Evolutionary conservation across 345 rosid species (phyloP).

Genomic region (Rhodamnia argentea): DNA sequence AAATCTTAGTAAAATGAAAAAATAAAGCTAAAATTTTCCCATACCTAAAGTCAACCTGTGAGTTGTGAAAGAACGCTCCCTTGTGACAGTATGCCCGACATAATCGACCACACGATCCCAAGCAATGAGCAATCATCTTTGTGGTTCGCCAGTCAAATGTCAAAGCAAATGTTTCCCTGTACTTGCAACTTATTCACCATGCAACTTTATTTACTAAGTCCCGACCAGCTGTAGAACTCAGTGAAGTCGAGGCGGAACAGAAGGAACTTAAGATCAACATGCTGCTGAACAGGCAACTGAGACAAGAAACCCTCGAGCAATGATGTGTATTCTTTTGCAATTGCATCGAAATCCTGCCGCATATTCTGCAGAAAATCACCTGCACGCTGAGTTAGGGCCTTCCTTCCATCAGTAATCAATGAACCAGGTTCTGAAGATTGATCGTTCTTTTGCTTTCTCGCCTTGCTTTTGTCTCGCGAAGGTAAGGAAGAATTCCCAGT

Average conservation of each 20-base stretch:
- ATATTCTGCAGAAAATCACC: constrained; percentile 79
- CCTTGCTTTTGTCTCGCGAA: constrained; percentile 36
- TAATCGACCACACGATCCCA: background rate
- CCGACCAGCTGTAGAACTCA: constrained; percentile 70
- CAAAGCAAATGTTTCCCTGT: background rate
- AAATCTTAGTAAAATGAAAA: background rate
- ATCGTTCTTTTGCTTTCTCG: constrained; percentile 18
- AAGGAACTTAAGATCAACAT: constrained; percentile 86
- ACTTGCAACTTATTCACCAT: background rate
- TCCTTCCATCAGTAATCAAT: constrained; percentile 75
- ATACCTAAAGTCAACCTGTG: constrained; percentile 22
- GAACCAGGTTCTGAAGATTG: constrained; percentile 44
- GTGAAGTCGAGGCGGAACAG: constrained; percentile 94
- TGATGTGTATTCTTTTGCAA: constrained; percentile 61
- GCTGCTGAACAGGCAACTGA: constrained; percentile 82
- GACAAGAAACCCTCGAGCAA: constrained; percentile 76
- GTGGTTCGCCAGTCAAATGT: background rate
- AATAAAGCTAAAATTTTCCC: background rate
- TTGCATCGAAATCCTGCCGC: constrained; percentile 67
- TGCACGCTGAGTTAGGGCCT: constrained; percentile 78
- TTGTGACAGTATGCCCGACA: background rate
- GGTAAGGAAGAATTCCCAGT: constrained; percentile 40
- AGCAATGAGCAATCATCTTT: background rate
- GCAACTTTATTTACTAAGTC: constrained; percentile 22
- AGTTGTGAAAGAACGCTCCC: background rate